Evolutionary conservation across 345 rosid genomes (phyloP).

Genomic region (Pseudoturritis turrita): DNA sequence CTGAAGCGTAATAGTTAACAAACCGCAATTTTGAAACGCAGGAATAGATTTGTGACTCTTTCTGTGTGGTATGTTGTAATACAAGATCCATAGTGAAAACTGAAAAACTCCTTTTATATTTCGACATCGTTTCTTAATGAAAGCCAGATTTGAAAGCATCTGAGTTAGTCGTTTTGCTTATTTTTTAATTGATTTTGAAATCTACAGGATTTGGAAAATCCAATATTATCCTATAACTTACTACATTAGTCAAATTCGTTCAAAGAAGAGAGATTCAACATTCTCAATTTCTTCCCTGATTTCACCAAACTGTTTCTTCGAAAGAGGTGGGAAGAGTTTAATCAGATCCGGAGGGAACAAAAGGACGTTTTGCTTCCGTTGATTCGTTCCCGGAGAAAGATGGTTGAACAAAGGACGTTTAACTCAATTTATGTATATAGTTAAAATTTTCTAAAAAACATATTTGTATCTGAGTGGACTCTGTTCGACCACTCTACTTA

Average conservation of each 20-base stretch:
- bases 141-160: neutral
- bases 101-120: neutral
- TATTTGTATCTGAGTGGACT: too few species aligned
- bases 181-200: too few species aligned
- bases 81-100: neutral
- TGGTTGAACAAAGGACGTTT: too few species aligned
- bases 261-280: neutral
- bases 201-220: too few species aligned
- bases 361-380: constrained; percentile 14
- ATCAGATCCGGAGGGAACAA: neutral
- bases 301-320: constrained; percentile 10
- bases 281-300: constrained; percentile 13
- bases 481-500: too few species aligned
- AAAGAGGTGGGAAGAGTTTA: constrained; percentile 5
- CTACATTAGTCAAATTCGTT: constrained; percentile 3
- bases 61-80: neutral
- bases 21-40: constrained; percentile 4
- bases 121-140: neutral
- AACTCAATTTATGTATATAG: too few species aligned
- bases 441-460: too few species aligned
- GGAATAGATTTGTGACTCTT: neutral
- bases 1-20: constrained; percentile 7
- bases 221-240: too few species aligned
- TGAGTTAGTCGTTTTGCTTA: too few species aligned
- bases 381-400: neutral